phyloP scores from a whole-genome alignment of 768 basidiomycete genomes.

The Tephrocybe rancida region DNA sequence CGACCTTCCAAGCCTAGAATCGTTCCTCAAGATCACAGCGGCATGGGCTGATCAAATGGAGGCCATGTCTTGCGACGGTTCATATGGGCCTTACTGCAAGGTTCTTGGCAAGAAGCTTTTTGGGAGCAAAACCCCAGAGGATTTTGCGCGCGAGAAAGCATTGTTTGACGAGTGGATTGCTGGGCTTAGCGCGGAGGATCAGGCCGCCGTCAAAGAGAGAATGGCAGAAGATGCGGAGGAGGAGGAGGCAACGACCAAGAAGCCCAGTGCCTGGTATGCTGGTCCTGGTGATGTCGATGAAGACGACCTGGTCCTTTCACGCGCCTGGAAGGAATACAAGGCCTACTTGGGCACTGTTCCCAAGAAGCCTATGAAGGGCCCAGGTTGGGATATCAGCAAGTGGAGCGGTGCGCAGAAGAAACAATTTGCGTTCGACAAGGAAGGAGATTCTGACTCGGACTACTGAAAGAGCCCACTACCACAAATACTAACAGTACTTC shows the following conservation, averaged over 20 bases:
- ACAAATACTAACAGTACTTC: background rate
- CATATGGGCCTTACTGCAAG: slow-evolving; percentile 34
- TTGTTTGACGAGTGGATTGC: slow-evolving; percentile 32
- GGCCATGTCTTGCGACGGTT: slow-evolving; percentile 18
- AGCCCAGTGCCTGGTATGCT: slow-evolving; percentile 30
- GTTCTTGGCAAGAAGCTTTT: slow-evolving; percentile 34
- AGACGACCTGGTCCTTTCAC: slow-evolving; percentile 25
- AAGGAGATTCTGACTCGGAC: slow-evolving; percentile 3
- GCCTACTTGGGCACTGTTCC: slow-evolving; percentile 24
- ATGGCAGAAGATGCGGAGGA: slow-evolving; percentile 22
- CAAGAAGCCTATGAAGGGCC: slow-evolving; percentile 28
- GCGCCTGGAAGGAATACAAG: slow-evolving; percentile 43
- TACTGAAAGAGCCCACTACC: background rate
- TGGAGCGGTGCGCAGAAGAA: slow-evolving; percentile 33
- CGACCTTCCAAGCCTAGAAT: slow-evolving; percentile 34
- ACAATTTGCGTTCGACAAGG: slow-evolving; percentile 28
- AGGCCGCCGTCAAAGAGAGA: slow-evolving; percentile 18
- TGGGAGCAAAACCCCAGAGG: slow-evolving; percentile 27
- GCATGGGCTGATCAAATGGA: slow-evolving; percentile 29
- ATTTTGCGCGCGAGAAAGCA: slow-evolving; percentile 28
- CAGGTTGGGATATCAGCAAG: slow-evolving; percentile 37
- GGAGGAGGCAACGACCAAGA: slow-evolving; percentile 8
- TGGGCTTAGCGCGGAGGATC: slow-evolving; percentile 23
- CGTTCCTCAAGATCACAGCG: slow-evolving; percentile 27
- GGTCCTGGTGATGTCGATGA: slow-evolving; percentile 26